Evolutionary conservation across 2,329 filamentous ascomycete genomes (phyloP), one percentile per base, ranked within the genome.

Genomic region (Talaromyces sp.): DNA sequence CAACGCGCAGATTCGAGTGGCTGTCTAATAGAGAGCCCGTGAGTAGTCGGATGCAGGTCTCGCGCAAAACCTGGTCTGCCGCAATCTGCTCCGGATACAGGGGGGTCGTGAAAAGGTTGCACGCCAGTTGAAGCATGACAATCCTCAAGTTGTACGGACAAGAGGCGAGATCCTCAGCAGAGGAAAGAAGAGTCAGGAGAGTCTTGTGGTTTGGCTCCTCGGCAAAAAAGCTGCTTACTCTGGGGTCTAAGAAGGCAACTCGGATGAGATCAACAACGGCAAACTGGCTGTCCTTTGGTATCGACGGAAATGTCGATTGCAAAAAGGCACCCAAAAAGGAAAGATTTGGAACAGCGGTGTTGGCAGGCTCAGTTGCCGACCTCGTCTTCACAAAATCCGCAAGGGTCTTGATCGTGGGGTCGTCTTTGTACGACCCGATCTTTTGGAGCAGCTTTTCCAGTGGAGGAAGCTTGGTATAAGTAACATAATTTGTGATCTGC

Each of bases 201-300:
- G 89, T 91, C 58, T 77, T 75, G 61, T 90, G 87, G 9, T 80
- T 79, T 17, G 80, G 72, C 72, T 97, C 91, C 71, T 95, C 89
- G 0, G 91, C 91, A 64, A 92, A 92, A 76, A 87, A 96, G 19
- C 89, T 89, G 63, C 90, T 91, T 17, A 96, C 81, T 44, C 93
- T 86, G 0, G 88, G 81, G 68, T 98, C 93, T 13, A 88, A 81
- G 61, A 96, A 84, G 0, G 90, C 85, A 64, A 90, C 85, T 25
- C 95, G 85, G 57, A 96, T 83, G 1, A 99, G 83, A 71, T 98
- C 95, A n/a, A 96, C 83, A 0, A 93, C 80, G 0, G 92, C 85
- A 71, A 98, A 98, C 51, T 92, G 82, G 0, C 82, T 78, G 15
- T 90, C 89, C 0, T 79, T 72, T 0, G 89, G 84, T 1, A 96